These are phyloP conservation scores for Choiromyces venosus DNA, from an alignment of 495 filamentous ascomycete genomes.

Conservation along the genomic window DNA sequence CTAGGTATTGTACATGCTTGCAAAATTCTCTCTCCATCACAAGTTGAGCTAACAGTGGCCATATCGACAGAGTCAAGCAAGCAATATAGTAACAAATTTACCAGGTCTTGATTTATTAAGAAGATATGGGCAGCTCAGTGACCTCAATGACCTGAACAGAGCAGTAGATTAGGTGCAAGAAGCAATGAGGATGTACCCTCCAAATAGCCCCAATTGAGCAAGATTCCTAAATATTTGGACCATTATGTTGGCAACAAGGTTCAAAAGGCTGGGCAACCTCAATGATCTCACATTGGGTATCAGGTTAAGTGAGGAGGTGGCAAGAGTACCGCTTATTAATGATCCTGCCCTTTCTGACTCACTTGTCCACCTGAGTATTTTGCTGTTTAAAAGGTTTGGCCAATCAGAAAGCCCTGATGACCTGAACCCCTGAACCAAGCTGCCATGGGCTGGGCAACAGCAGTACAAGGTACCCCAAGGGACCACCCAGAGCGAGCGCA, in stretches of 20 bases:
- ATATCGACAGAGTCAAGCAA: too few species aligned
- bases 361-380: background rate
- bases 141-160: too few species aligned
- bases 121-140: too few species aligned
- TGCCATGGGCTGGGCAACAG: background rate
- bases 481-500: background rate
- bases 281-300: background rate
- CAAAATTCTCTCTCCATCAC: too few species aligned
- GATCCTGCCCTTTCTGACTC: too few species aligned
- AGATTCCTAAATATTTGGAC: background rate
- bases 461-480: background rate
- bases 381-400: background rate
- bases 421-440: background rate
- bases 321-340: background rate
- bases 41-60: too few species aligned
- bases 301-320: background rate
- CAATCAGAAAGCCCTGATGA: background rate
- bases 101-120: too few species aligned
- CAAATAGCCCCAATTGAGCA: background rate
- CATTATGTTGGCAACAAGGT: background rate
- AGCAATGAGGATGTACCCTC: background rate
- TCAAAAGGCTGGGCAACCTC: background rate
- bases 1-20: too few species aligned
- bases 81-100: too few species aligned
- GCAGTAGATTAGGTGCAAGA: background rate